Evolutionary conservation across 495 filamentous ascomycete species (phyloP).

Genomic region (Trichocladium antarcticum): DNA sequence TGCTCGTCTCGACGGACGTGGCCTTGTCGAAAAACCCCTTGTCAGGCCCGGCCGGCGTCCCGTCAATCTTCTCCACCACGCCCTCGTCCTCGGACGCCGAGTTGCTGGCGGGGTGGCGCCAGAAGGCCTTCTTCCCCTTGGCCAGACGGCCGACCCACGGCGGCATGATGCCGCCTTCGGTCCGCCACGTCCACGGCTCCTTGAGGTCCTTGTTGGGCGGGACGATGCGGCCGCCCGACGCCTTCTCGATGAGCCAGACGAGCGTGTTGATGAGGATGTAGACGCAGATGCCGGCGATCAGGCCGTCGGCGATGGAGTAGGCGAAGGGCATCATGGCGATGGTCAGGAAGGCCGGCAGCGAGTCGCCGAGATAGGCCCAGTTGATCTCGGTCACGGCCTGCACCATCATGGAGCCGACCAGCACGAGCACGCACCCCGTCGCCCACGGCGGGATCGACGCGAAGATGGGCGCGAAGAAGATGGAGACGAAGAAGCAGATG

Average conservation of each 20-base stretch:
- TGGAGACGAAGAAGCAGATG: conserved; percentile 70
- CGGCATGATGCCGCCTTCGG: conserved; percentile 57
- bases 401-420: conserved; percentile 75
- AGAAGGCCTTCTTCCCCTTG: conserved; percentile 52
- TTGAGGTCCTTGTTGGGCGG: conserved; percentile 61
- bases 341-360: conserved; percentile 68
- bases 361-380: conserved; percentile 69
- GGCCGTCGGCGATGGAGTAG: conserved; percentile 65
- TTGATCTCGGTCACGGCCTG: conserved; percentile 66
- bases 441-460: conserved; percentile 77
- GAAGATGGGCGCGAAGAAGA: conserved; percentile 82
- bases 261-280: conserved; percentile 59
- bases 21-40: too few relatives aligned
- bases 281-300: conserved; percentile 62
- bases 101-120: conserved; percentile 6
- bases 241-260: conserved; percentile 53
- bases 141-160: conserved; percentile 52
- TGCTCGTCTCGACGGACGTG: too few relatives aligned
- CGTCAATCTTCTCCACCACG: conserved; percentile 9
- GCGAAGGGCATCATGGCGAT: conserved; percentile 81
- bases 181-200: conserved; percentile 60
- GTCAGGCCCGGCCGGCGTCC: conserved; percentile 4
- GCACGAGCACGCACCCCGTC: conserved; percentile 68
- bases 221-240: conserved; percentile 54
- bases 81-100: conserved; percentile 13